These are phyloP conservation scores for Logfia minima DNA, from an alignment of 129 eudicot species.

Conservation along the genomic window DNA sequence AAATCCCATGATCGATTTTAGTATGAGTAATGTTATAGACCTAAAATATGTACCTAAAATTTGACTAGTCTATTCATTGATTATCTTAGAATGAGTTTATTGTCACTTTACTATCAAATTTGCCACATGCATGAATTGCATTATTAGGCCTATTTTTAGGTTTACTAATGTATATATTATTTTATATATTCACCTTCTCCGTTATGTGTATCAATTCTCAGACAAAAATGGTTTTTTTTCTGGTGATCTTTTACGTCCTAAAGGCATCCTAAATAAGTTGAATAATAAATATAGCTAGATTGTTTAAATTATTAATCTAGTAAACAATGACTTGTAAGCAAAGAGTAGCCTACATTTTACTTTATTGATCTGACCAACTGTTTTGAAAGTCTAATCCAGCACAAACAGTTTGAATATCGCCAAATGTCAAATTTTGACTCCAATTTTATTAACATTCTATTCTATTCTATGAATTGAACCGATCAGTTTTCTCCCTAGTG, in stretches of 20 bases:
- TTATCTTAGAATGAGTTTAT: no score
- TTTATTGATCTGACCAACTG: slow-evolving; percentile 21
- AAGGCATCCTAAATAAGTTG: not conserved
- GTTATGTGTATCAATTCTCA: not conserved
- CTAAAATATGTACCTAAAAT: no score
- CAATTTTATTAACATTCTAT: not conserved
- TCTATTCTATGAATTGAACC: not conserved
- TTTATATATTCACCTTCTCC: no score
- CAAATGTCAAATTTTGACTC: slow-evolving; percentile 30
- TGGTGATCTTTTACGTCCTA: not conserved
- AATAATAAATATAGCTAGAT: not conserved
- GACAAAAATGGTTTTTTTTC: not conserved
- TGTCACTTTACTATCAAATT: no score
- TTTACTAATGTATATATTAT: no score
- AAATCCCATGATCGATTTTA: no score
- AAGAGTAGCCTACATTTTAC: slow-evolving; percentile 26
- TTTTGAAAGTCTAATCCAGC: slow-evolving; percentile 21
- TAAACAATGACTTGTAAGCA: slow-evolving; percentile 23
- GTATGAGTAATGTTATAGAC: no score
- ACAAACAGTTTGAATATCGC: slow-evolving; percentile 28
- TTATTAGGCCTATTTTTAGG: no score
- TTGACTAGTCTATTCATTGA: no score
- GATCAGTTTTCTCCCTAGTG: not conserved
- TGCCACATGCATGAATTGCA: no score
- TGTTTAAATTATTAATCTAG: not conserved